Percentiles rank a stretch among this genome's conserved stretches.
phyloP scores from a whole-genome alignment of 1,284 basidiomycete species.

The Ceratobasidium sp. region DNA sequence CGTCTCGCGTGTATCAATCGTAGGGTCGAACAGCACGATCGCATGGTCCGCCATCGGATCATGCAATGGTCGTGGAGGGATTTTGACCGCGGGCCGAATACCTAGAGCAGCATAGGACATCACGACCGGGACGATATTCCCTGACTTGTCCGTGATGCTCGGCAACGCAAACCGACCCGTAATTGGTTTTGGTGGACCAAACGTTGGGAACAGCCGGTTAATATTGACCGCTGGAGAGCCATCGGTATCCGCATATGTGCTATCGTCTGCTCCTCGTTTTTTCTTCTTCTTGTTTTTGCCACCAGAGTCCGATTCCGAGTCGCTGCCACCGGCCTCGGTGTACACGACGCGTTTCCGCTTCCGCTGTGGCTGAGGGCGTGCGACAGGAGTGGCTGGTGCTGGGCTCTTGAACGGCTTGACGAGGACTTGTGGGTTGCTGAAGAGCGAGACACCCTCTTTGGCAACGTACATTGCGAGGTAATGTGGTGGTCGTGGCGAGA shows the following conservation, averaged over 20 bases:
- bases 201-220: conserved; percentile 84
- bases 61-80: conserved; percentile 91
- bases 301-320: conserved; percentile 53
- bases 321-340: conserved; percentile 55
- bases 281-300: conserved; percentile 53
- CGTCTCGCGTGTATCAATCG: conserved; percentile 90
- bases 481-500: conserved; percentile 28
- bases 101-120: conserved; percentile 85
- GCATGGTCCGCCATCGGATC: conserved; percentile 99
- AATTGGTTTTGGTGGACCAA: conserved; percentile 79
- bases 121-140: conserved; percentile 72
- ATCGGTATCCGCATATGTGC: conserved; percentile 56
- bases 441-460: conserved; percentile 40
- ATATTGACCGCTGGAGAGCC: conserved; percentile 53
- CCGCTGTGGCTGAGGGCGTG: conserved; percentile 45
- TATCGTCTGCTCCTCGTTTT: conserved; percentile 54
- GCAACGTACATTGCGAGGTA: conserved; percentile 33
- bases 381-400: conserved; percentile 34
- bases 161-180: conserved; percentile 81
- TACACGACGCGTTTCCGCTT: conserved; percentile 55
- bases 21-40: conserved; percentile 97
- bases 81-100: conserved; percentile 81
- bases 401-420: conserved; percentile 48
- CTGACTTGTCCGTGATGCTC: conserved; percentile 82
- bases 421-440: conserved; percentile 38